phyloP scores from a whole-genome alignment of 73 alveolate species.

The Uronychia binucleata region DNA sequence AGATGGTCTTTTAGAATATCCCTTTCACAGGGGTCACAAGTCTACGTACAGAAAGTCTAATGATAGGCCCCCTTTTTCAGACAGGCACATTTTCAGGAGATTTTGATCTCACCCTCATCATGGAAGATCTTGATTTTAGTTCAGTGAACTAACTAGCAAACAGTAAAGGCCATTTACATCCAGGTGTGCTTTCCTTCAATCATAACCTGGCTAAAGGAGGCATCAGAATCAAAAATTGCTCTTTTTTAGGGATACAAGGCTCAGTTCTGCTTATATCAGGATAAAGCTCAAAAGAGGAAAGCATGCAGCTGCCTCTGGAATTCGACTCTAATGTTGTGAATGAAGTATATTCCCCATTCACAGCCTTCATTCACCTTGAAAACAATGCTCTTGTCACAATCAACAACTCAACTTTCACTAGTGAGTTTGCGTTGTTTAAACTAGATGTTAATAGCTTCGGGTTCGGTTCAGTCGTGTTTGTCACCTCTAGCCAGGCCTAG shows the following conservation, averaged over 20 bases:
- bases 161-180: not conserved
- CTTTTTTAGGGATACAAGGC: not conserved
- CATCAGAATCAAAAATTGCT: not conserved
- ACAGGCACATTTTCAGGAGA: not conserved
- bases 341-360: not conserved
- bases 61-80: not conserved
- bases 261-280: not conserved
- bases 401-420: not conserved
- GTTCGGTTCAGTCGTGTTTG: not conserved
- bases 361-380: not conserved
- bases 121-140: not conserved
- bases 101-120: not conserved
- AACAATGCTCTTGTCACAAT: not conserved
- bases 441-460: not conserved
- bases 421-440: not conserved
- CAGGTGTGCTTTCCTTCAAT: not conserved
- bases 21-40: not conserved
- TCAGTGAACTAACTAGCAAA: not conserved
- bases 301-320: not conserved
- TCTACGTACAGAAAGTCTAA: not conserved
- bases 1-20: not conserved
- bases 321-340: not conserved
- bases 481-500: too few relatives aligned
- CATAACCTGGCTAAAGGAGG: not conserved
- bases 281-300: not conserved